phyloP scores from a whole-genome alignment of 768 basidiomycete species.

The Serendipita sp. region DNA sequence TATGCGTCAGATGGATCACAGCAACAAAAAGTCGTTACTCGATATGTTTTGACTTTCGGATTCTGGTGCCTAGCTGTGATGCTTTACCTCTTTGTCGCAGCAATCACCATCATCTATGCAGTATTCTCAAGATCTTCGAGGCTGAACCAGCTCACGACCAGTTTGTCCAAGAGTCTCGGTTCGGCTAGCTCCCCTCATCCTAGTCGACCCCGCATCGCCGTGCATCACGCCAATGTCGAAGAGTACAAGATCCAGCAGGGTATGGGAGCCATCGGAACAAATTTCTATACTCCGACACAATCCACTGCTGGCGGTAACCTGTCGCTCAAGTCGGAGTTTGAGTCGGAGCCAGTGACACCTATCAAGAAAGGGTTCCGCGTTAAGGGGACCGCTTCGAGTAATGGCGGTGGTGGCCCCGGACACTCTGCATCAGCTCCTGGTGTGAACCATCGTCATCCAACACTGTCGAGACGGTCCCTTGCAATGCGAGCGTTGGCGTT shows the following conservation, averaged over 20 bases:
- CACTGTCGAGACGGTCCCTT: background rate
- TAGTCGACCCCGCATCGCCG: background rate
- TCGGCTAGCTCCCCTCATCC: background rate
- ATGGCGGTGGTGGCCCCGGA: background rate
- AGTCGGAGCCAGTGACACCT: background rate
- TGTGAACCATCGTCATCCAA: background rate
- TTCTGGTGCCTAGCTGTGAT: slow-evolving; percentile 7
- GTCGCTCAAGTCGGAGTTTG: background rate
- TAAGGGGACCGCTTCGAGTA: background rate
- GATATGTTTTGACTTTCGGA: slow-evolving; percentile 8
- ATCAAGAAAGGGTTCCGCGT: background rate
- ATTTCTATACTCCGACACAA: background rate
- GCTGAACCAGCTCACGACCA: background rate
- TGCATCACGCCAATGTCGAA: background rate
- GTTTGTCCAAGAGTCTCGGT: background rate
- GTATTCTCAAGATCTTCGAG: slow-evolving; percentile 2
- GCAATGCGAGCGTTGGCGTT: slow-evolving; percentile 7
- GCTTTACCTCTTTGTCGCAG: slow-evolving; percentile 9
- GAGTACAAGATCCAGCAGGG: background rate
- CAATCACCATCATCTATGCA: slow-evolving; percentile 5
- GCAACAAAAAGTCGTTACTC: background rate
- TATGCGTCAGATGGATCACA: slow-evolving; percentile 4
- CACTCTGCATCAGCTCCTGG: background rate
- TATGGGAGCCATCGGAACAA: background rate
- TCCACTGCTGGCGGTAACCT: background rate